phyloP scores from a whole-genome alignment of 176 grass and related monocot genomes.

The Metroxylon sagu region DNA sequence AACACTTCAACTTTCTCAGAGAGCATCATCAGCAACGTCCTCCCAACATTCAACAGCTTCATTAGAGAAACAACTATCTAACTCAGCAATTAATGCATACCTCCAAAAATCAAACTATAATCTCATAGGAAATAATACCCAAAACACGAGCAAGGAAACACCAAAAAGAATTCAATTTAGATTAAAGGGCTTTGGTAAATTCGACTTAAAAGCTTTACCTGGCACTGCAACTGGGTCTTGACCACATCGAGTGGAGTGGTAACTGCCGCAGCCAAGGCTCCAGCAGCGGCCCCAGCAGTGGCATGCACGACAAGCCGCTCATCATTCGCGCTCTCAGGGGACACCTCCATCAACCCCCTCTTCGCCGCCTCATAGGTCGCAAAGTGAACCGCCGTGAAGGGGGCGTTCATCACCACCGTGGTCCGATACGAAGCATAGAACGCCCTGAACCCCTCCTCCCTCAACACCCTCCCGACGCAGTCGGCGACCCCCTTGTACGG shows the following conservation, averaged over 20 bases:
- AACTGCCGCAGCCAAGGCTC: slow-evolving; percentile 49
- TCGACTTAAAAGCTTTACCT: slow-evolving; percentile 43
- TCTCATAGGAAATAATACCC: too few relatives aligned
- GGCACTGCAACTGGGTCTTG: slow-evolving; percentile 92
- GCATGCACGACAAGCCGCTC: slow-evolving; percentile 69
- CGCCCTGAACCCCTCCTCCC: slow-evolving; percentile 56
- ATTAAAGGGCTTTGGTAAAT: too few relatives aligned
- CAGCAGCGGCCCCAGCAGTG: slow-evolving; percentile 65
- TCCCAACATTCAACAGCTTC: too few relatives aligned
- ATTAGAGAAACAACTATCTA: too few relatives aligned
- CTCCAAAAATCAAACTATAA: too few relatives aligned
- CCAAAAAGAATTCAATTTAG: too few relatives aligned
- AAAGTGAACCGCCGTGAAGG: slow-evolving; percentile 75
- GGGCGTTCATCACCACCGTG: slow-evolving; percentile 83
- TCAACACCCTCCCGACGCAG: slow-evolving; percentile 59
- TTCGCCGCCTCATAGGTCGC: slow-evolving; percentile 80
- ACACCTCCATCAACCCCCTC: slow-evolving; percentile 54
- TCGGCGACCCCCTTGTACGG: slow-evolving; percentile 62
- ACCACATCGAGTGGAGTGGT: slow-evolving; percentile 78
- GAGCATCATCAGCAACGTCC: too few relatives aligned
- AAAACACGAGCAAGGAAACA: too few relatives aligned
- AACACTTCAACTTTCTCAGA: too few relatives aligned
- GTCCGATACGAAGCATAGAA: slow-evolving; percentile 71
- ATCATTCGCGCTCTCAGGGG: slow-evolving; percentile 35
- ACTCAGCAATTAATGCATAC: too few relatives aligned